These are phyloP conservation scores for Wickerhamiella parazyma DNA, from an alignment of 805 yeast species.

Conservation along the genomic window DNA sequence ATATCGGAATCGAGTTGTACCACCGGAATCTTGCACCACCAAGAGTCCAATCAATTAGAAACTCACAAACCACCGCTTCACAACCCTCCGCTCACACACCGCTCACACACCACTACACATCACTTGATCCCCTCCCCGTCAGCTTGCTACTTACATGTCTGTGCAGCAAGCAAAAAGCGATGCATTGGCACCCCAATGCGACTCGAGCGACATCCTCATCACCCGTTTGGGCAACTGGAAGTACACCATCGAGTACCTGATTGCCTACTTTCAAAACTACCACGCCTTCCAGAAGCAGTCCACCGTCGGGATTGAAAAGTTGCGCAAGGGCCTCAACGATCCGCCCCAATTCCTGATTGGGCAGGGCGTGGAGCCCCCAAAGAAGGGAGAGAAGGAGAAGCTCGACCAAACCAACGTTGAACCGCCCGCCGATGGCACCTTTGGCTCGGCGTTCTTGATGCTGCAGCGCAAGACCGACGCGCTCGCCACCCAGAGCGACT, in stretches of 20 bases:
- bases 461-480: constrained; percentile 24
- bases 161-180: constrained; percentile 8
- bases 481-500: constrained; percentile 25
- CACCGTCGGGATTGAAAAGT: constrained; percentile 22
- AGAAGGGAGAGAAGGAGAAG: background rate
- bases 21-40: too few species aligned
- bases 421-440: constrained; percentile 16
- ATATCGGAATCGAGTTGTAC: too few species aligned
- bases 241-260: constrained; percentile 21
- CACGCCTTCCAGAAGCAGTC: constrained; percentile 19
- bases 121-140: too few species aligned
- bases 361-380: constrained; percentile 2
- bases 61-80: too few species aligned
- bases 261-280: constrained; percentile 22
- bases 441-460: constrained; percentile 25
- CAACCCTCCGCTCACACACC: too few species aligned
- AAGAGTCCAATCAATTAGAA: too few species aligned
- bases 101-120: too few species aligned
- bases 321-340: constrained; percentile 24
- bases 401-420: background rate
- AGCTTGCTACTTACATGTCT: constrained; percentile 3
- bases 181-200: constrained; percentile 15
- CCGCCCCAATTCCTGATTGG: constrained; percentile 25
- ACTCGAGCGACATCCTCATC: constrained; percentile 26
- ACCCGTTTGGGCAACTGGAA: constrained; percentile 28